A percentile compares a stretch with the other conserved stretches of the same genome.
Evolutionary conservation across 1,284 basidiomycete species (phyloP).

Genomic region (Albatrellus sp.): DNA sequence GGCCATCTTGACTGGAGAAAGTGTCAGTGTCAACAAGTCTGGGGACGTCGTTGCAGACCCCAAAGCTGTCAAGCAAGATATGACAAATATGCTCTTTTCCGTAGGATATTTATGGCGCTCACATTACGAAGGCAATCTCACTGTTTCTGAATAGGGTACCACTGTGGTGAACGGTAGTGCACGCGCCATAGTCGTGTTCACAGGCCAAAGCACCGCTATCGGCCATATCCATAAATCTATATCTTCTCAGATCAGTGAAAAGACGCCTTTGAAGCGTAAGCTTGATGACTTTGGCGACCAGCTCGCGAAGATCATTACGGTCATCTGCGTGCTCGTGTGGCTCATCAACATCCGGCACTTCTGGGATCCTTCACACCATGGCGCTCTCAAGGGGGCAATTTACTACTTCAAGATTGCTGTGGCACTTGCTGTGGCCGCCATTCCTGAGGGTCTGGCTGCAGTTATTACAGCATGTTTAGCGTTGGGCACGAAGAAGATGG

Average conservation of each 20-base stretch:
- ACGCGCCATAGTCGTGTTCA: conserved; percentile 75
- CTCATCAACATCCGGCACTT: conserved; percentile 91
- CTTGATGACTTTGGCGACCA: conserved; percentile 94
- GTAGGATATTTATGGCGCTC: conserved; percentile 27
- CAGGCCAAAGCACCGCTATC: conserved; percentile 80
- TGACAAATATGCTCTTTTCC: conserved; percentile 90
- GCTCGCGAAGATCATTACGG: conserved; percentile 90
- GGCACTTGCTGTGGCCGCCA: conserved; percentile 89
- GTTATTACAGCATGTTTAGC: conserved; percentile 96
- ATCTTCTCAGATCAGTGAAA: conserved; percentile 78
- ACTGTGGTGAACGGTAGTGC: conserved; percentile 88
- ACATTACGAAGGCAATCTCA: not conserved
- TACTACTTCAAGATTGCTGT: conserved; percentile 99
- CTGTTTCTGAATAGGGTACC: conserved; percentile 52
- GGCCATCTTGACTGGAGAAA: conserved; percentile 91
- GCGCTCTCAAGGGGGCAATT: conserved; percentile 81
- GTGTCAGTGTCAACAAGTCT: conserved; percentile 76
- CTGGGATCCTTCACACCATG: conserved; percentile 83
- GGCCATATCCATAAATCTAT: conserved; percentile 94
- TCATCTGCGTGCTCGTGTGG: conserved; percentile 94
- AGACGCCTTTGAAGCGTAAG: conserved; percentile 91
- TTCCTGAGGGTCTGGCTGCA: conserved; percentile 90
- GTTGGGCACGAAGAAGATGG: conserved; percentile 95
- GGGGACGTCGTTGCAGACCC: conserved; percentile 52
- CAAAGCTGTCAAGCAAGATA: conserved; percentile 88